These are phyloP conservation scores for Nepenthes alata DNA, from an alignment of 179 eudicot genomes.

Conservation along the genomic window DNA sequence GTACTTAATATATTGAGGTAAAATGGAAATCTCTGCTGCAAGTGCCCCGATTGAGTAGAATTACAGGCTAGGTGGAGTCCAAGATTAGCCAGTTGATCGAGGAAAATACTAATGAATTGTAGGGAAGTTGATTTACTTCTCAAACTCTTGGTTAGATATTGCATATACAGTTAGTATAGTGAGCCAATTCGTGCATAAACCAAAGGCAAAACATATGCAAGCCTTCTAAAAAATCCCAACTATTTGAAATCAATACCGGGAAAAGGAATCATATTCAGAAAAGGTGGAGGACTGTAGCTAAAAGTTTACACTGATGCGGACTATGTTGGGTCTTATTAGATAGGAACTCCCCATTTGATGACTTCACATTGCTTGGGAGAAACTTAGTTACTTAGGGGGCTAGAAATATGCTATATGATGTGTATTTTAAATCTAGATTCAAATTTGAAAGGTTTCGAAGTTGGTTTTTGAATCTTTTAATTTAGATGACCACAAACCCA, in stretches of 20 bases:
- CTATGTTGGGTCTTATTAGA: not conserved
- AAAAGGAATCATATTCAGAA: not conserved
- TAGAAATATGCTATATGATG: not conserved
- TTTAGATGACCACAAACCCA: too few species aligned
- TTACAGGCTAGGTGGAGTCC: not conserved
- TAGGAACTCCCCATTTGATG: not conserved
- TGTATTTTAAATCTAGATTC: too few species aligned
- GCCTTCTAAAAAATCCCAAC: not conserved
- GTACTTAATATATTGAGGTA: too few species aligned
- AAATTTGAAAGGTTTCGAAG: too few species aligned
- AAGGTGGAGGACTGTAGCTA: not conserved
- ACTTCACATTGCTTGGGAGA: not conserved
- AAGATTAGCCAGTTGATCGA: not conserved
- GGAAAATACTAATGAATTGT: slow-evolving; percentile 1
- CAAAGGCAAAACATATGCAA: not conserved
- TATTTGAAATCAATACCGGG: not conserved
- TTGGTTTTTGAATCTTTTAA: too few species aligned
- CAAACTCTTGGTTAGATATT: not conserved
- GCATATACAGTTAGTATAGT: not conserved
- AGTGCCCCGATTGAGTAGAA: not conserved
- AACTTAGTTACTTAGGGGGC: not conserved
- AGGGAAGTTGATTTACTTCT: not conserved
- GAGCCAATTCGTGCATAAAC: not conserved
- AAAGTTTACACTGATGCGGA: not conserved
- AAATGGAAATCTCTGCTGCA: not conserved